phyloP scores from a whole-genome alignment of 352 stramenopile species.

The Phytopythium sindhum region DNA sequence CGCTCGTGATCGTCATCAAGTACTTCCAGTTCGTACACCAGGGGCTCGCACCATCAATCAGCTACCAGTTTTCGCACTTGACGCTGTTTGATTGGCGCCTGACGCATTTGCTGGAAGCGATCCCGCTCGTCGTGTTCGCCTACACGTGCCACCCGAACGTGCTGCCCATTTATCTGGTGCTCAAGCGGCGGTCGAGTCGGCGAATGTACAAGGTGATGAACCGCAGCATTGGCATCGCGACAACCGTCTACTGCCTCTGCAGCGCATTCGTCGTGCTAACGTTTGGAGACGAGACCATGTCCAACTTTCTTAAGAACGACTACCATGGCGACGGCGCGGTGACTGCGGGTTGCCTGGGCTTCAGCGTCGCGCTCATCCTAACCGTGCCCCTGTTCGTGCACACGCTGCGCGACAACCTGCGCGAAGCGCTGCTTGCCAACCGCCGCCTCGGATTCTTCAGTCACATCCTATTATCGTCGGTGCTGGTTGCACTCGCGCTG shows the following conservation, averaged over 20 bases:
- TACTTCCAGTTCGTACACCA: slow-evolving; percentile 87
- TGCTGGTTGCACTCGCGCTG: slow-evolving; percentile 49
- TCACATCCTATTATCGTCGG: slow-evolving; percentile 51
- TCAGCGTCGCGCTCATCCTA: slow-evolving; percentile 80
- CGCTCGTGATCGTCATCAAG: slow-evolving; percentile 85
- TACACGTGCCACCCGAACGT: slow-evolving; percentile 90
- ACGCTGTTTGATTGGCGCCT: slow-evolving; percentile 68
- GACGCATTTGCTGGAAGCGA: slow-evolving; percentile 54
- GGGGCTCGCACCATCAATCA: slow-evolving; percentile 53
- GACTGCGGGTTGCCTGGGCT: slow-evolving; percentile 65
- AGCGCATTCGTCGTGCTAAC: slow-evolving; percentile 84
- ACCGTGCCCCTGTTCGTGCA: slow-evolving; percentile 84
- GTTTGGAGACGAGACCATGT: slow-evolving; percentile 70
- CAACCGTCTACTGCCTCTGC: slow-evolving; percentile 71
- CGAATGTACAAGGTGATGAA: slow-evolving; percentile 91
- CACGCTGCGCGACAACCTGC: slow-evolving; percentile 80
- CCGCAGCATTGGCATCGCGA: slow-evolving; percentile 75
- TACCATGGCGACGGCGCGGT: slow-evolving; percentile 74
- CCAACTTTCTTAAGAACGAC: slow-evolving; percentile 88
- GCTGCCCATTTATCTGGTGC: slow-evolving; percentile 85
- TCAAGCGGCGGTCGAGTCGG: slow-evolving; percentile 76
- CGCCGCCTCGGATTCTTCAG: slow-evolving; percentile 37
- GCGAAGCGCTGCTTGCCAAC: slow-evolving; percentile 58
- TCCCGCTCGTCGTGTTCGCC: slow-evolving; percentile 85
- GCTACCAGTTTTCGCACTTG: slow-evolving; percentile 74